A percentile compares a stretch with the other conserved stretches of the same genome.
These are phyloP conservation scores for Cryptococcus deneoformans DNA, from an alignment of 1,284 basidiomycete species.

Conservation along the genomic window DNA sequence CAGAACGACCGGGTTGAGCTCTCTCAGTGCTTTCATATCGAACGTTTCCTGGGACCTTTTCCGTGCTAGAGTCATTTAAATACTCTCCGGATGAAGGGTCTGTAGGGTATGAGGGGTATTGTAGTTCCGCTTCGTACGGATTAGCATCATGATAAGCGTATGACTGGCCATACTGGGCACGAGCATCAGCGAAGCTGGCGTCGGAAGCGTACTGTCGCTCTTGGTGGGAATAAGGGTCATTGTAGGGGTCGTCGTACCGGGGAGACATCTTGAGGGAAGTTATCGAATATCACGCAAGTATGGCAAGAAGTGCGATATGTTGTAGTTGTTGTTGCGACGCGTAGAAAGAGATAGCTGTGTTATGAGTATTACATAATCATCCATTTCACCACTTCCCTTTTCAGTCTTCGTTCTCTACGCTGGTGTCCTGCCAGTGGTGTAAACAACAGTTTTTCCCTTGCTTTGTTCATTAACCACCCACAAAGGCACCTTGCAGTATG, in stretches of 20 bases:
- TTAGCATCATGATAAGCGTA: conserved; percentile 11
- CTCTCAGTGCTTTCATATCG: conserved; percentile 23
- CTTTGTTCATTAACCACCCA: no score
- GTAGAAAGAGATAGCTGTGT: no score
- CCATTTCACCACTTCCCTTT: no score
- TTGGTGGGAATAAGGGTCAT: conserved; percentile 11
- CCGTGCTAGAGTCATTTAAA: conserved; percentile 18
- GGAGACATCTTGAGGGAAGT: not conserved
- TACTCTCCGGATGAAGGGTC: conserved; percentile 18
- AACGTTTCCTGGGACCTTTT: conserved; percentile 26
- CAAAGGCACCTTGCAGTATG: not conserved
- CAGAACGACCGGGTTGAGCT: conserved; percentile 31
- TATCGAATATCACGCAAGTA: not conserved
- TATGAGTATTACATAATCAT: no score
- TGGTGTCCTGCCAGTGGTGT: no score
- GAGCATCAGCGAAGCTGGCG: not conserved
- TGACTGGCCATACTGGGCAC: not conserved
- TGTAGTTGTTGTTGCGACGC: no score
- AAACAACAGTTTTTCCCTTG: no score
- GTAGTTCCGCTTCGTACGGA: conserved; percentile 20
- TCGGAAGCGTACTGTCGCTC: not conserved
- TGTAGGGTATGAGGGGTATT: conserved; percentile 22
- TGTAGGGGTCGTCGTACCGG: conserved; percentile 7
- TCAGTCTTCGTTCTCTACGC: no score
- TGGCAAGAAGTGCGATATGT: not conserved